Evolutionary conservation across 805 yeast species (phyloP), one percentile per base, ranked within the genome.

Genomic region (Candida yuanshanica): DNA sequence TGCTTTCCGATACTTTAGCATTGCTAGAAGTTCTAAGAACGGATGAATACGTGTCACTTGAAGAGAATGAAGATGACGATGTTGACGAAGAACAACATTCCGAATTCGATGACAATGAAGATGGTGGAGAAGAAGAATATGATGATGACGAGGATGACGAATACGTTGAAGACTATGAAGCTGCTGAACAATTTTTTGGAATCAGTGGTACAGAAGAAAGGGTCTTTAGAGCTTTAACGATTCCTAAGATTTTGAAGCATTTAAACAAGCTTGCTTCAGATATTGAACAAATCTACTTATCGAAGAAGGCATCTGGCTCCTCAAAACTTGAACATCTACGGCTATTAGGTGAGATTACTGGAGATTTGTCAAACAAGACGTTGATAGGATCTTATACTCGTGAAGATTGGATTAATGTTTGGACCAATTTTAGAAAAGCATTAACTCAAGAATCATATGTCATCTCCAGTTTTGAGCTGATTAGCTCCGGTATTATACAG

Each of bases 381-480:
- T 12, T 41, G n/a, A 22, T 44, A 2, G 8, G 23, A 2, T 17
- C 39, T 1, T 51, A 42, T 18, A 36, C 64, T 1, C 49, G 43
- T n/a, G 58, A 64, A 2, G 52, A 55, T 4, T 60, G 69, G 67
- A 22, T 41, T 2, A 38, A 38, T 3, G 13, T 67, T 7, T 70
- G 81, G 79, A 34, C 53, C 3, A 53, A 56, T 33, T 57, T 79
- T 5, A 60, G 59, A 11, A 39, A 45, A 5, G 55, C 66, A 1
- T 50, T 74, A 20, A 64, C 67, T 13, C 49, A 47, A 16, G 55
- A 56, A 1, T 41, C 44, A 8, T 53, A 47, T 31, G 47, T 50
- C 6, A 64, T 83, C 5, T 85, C 95, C 0, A 81, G 90, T 44
- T 86, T 79, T 62, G 95, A 88, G 56, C 64, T 89, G 25, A 69